Base-by-base conservation (phyloP, 179 eudicot genomes). In the Vitellaria paradoxa region DNA sequence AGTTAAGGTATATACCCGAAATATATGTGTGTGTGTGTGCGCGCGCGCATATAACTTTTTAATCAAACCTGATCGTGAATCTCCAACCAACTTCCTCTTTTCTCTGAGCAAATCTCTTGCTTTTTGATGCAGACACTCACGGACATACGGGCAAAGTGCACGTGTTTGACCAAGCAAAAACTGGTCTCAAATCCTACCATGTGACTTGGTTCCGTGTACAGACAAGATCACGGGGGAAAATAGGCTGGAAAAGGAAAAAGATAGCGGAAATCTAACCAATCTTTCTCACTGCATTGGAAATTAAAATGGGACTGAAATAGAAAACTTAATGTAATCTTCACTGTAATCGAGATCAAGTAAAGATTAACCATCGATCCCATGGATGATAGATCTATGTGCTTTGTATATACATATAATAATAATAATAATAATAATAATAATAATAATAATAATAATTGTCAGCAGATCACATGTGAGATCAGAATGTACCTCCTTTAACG, bases 141-240 rank as follows among this genome's bases (percentile, higher is more conserved):
- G 21, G 88, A 87, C 56, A 79, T 37, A 18, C 84, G 86, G 79
- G 91, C 93, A 64, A 93, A 77, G 81, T 91, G 98, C 88, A 88
- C 66, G 61, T 93, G 98, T 76, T 79, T 85, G 26, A 79, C 59
- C 40, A 74, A 74, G 68, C 74, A 78, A 37, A 60, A 67, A 21
- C 85, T 65, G 45, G 17, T 50, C 61, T 68, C 81, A 45, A 74
- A 70, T 53, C 65, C 79, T 8, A 20, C 64, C 11, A 45, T 42
- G 30, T 78, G 78, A 79, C 74, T 73, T 68, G 76, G 37, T n/a
- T 80, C 63, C 24, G 14, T 68, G 55, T 62, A 70, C 82, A 70
- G 64, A 75, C 63, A 62, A 15, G 17, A 64, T 47, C n/a, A 24
- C 0, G 42, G 61, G 10, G 15, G 52, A 18, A 20, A 57, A 75